Evolutionary conservation across 805 yeast genomes (phyloP), one percentile per base, ranked within the genome.

Genomic region (Candida argentea): DNA sequence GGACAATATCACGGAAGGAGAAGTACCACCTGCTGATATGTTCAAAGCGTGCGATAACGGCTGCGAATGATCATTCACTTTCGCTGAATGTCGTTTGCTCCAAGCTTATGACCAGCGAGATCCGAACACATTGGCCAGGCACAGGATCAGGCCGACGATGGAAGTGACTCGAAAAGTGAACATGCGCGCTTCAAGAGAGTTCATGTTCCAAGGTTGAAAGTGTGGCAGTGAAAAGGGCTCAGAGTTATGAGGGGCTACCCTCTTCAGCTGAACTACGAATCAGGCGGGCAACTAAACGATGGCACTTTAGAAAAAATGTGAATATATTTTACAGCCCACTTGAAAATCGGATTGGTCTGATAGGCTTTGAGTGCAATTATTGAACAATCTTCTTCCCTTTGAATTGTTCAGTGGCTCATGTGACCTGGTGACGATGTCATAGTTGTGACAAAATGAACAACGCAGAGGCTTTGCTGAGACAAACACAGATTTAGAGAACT

Each of bases 81-180:
- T 84, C 53, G 95, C 94, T 5, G 94, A 94, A 0, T 84, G 95
- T 46, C 95, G 85, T 46, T 54, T 94, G 37, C 78, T 84, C 40
- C 94, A 84, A 49, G 94, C 94, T 0, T 85, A 85, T 46, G 91
- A 83, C 32, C 46, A 52, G 3, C 29, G 30, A 5, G 46, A 40
- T 1, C 27, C 36, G 10, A 57, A 54, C 16, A 47, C 55, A 0
- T 41, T 66, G 56, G 93, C 84, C 6, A 75, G 68, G 43, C 77
- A 85, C 50, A 77, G 76, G 38, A 44, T 84, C 6, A 51, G 82
- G 18, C 94, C 94, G 1, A 78, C 84, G 5, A 82, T 94, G 0
- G 70, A 73, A 35, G 62, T 66, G 15, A 86, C 81, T 34, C 51
- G 85, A 32, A 64, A 56, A 37, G 50, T 84, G 9, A 84, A 84